Conservation (phyloP, 1,139 yeast species). For the Meyerozyma carpophila region DNA sequence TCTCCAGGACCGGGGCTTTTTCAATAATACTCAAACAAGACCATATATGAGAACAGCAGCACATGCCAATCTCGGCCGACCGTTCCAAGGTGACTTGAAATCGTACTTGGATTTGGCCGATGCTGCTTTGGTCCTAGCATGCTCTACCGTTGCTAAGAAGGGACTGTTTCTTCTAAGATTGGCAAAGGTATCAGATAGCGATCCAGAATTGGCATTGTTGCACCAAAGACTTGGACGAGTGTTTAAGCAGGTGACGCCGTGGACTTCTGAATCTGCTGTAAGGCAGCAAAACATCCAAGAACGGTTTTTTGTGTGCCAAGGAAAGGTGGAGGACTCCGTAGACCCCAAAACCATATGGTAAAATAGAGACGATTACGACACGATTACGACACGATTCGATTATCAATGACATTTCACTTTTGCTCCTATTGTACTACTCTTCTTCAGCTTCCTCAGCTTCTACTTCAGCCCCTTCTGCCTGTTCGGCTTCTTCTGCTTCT, state of each 20-base stretch:
- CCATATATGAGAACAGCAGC: constrained; percentile 46
- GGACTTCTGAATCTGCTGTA: constrained; percentile 37
- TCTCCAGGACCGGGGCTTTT: constrained; percentile 58
- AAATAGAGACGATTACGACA: neutral
- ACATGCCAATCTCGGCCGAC: constrained; percentile 22
- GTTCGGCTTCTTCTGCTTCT: constrained; percentile 4
- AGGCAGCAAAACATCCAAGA: constrained; percentile 33
- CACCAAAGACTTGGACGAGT: constrained; percentile 52
- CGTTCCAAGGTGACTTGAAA: constrained; percentile 20
- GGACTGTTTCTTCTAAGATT: constrained; percentile 77
- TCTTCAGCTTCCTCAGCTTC: constrained; percentile 5
- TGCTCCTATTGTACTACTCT: constrained; percentile 6
- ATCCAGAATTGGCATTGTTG: constrained; percentile 53
- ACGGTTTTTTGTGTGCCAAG: constrained; percentile 62
- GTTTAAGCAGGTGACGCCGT: constrained; percentile 34
- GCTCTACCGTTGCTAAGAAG: constrained; percentile 58
- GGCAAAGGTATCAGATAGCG: constrained; percentile 48
- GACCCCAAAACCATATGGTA: constrained; percentile 24
- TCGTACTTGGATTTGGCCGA: constrained; percentile 69
- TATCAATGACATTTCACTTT: constrained; percentile 26
- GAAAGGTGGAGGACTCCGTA: constrained; percentile 35
- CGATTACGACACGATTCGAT: constrained; percentile 5
- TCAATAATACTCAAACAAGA: constrained; percentile 69
- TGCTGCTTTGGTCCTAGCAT: constrained; percentile 75
- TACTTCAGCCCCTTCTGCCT: neutral